A percentile compares a stretch with the other conserved stretches of the same genome.
Conservation (phyloP, 2,329 filamentous ascomycete genomes). For the Aspergillus japonicus region DNA sequence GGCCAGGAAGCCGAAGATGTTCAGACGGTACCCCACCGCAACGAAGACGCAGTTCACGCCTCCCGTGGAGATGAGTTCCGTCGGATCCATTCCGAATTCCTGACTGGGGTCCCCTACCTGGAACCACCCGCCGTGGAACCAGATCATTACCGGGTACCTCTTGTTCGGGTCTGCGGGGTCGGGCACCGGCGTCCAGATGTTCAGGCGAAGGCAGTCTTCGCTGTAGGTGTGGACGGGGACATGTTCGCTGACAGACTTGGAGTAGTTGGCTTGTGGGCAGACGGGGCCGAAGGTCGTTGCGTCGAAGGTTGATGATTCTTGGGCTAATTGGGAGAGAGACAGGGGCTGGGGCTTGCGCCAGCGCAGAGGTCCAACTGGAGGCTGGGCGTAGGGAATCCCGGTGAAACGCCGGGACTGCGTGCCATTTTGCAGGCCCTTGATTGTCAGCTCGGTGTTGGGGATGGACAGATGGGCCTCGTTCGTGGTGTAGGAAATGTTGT, state of each 20-base stretch:
- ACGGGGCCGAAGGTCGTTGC: conserved; percentile 39
- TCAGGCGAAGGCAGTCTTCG: conserved; percentile 53
- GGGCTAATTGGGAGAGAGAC: conserved; percentile 30
- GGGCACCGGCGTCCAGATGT: conserved; percentile 49
- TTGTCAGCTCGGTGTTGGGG: not conserved
- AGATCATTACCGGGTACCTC: conserved; percentile 35
- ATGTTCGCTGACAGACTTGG: conserved; percentile 18
- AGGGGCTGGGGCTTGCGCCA: conserved; percentile 42
- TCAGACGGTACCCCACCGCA: conserved; percentile 50
- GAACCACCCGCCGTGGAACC: conserved; percentile 49
- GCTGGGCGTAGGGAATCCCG: conserved; percentile 42
- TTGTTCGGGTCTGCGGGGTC: conserved; percentile 9
- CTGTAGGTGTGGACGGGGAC: conserved; percentile 28
- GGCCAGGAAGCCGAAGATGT: conserved; percentile 52
- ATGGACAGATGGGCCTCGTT: conserved; percentile 10
- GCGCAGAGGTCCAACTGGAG: conserved; percentile 38
- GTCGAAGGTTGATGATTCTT: conserved; percentile 33
- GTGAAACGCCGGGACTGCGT: conserved; percentile 31
- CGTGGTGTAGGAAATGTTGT: conserved; percentile 15
- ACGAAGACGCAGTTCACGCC: conserved; percentile 43
- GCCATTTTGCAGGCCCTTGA: conserved; percentile 22
- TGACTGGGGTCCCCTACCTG: conserved; percentile 49
- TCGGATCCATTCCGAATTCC: conserved; percentile 45
- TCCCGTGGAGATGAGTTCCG: conserved; percentile 37
- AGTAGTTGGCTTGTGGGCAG: conserved; percentile 43